Conservation (phyloP, 2,329 filamentous ascomycete genomes). For the Fusarium agapanthi region DNA sequence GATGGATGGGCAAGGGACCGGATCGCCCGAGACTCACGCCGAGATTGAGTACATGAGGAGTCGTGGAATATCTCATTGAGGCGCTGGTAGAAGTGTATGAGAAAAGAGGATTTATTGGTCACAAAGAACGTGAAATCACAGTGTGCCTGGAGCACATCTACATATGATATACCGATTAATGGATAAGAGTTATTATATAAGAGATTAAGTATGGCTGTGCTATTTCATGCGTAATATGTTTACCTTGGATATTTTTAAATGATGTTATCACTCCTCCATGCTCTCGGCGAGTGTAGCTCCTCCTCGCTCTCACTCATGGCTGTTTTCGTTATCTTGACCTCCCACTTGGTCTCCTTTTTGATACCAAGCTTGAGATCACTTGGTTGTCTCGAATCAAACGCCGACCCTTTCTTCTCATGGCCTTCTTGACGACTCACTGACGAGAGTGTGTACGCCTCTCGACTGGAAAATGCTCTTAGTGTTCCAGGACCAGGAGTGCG, state of each 20-base stretch:
- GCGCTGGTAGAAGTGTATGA: too few species aligned
- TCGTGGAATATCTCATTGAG: background rate
- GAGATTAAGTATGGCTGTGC: background rate
- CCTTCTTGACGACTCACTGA: conserved; percentile 9
- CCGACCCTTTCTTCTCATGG: background rate
- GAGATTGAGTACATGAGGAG: background rate
- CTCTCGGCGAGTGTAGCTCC: conserved; percentile 12
- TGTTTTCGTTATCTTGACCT: conserved; percentile 15
- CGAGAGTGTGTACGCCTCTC: conserved; percentile 20
- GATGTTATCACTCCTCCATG: background rate
- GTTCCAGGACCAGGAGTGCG: conserved; percentile 26
- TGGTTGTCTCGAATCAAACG: background rate
- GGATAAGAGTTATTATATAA: background rate
- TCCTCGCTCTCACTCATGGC: conserved; percentile 28
- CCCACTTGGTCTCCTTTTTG: conserved; percentile 22
- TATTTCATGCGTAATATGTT: background rate
- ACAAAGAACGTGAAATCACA: background rate
- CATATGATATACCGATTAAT: background rate
- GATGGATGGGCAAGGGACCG: background rate
- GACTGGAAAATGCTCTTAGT: conserved; percentile 8
- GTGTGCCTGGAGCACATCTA: background rate
- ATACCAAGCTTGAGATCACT: conserved; percentile 1
- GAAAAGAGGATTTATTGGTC: background rate
- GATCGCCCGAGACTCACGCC: background rate
- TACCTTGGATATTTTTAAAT: background rate